These are phyloP conservation scores for Xylaria sp. DNA, from an alignment of 495 filamentous ascomycete species.

Conservation along the genomic window DNA sequence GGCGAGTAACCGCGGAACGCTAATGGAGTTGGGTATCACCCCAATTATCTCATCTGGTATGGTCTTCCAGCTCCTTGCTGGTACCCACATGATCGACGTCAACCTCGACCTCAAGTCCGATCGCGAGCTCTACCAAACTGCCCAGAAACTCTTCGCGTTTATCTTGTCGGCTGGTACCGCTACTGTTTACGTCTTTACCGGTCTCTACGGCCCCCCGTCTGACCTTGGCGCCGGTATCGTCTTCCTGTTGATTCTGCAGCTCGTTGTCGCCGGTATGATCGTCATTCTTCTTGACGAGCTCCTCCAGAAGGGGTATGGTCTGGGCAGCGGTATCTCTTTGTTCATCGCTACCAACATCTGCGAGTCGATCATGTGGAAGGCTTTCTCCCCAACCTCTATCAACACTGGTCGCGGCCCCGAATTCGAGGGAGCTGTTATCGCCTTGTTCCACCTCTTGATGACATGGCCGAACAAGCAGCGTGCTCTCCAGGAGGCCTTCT, in stretches of 20 bases:
- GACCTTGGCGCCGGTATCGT: conserved; percentile 98
- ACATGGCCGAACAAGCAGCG: conserved; percentile 99
- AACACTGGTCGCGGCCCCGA: conserved; percentile 99
- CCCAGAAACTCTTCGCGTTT: conserved; percentile 99
- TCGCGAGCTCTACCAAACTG: conserved; percentile 98
- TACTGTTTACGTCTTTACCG: conserved; percentile 95
- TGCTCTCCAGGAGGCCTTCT: conserved; percentile 97
- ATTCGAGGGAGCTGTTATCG: conserved; percentile 99
- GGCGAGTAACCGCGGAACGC: conserved; percentile 96
- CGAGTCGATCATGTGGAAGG: conserved; percentile 99
- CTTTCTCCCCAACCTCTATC: conserved; percentile 98
- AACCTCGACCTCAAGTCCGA: conserved; percentile 99
- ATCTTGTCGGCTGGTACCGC: conserved; percentile 97
- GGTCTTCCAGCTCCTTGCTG: conserved; percentile 99
- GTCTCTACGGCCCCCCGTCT: conserved; percentile 94
- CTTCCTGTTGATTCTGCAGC: conserved; percentile 94
- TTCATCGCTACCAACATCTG: conserved; percentile 99
- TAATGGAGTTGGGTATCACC: conserved; percentile 99
- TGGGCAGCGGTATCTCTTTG: conserved; percentile 97
- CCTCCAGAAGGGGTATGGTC: conserved; percentile 98
- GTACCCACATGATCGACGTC: conserved; percentile 99
- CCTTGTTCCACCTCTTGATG: conserved; percentile 95
- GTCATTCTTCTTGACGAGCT: conserved; percentile 99
- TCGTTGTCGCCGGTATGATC: conserved; percentile 94
- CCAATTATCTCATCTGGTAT: conserved; percentile 99